Evolutionary conservation across 2,329 filamentous ascomycete species (phyloP), one percentile per base, ranked within the genome.

Genomic region (Plenodomus tracheiphilus): DNA sequence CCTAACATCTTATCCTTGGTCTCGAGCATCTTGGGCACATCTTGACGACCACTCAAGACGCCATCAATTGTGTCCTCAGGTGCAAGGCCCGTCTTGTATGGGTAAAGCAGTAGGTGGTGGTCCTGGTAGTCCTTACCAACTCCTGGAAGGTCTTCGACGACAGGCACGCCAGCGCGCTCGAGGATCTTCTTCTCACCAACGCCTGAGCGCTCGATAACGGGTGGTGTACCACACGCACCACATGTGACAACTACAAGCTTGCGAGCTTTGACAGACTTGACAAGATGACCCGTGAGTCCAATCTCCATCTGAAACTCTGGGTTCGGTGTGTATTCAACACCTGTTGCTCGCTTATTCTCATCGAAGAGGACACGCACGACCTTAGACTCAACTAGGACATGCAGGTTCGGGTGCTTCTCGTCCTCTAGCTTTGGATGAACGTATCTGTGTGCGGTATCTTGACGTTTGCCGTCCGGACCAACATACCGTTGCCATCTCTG

Each of bases 71-170:
- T 84, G 53, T 83, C 77, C 6, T 73, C 64, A 1, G 75, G 69
- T 0, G 63, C 62, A 0, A 82, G 63, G 11, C 64, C 73, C 1
- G 78, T 77, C 41, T 74, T 75, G 65, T 84, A 86, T 0, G 80
- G 73, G 48, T 80, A 82, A 0, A 81, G 58, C 0, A 81, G 52
- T 1, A 85, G 67, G 36, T 85, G 75, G 48, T 85, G 84, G 61
- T 88, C 85, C 43, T 85, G 77, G 16, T 88, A 76, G 66, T 87
- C 84, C 49, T 80, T 80, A 4, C 85, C 85, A 5, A 88, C 84
- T 21, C 85, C 82, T 0, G 80, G 79, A 1, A 84, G 78, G 52
- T 86, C 76, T 10, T 79, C 74, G 10, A 85, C 58, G 0, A 81
- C 67, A 1, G 75, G 62, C 53, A 87, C 85, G 6, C 75, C 71